Evolutionary conservation across 1,284 basidiomycete genomes (phyloP).

Genomic region (Heterobasidion irregulare): DNA sequence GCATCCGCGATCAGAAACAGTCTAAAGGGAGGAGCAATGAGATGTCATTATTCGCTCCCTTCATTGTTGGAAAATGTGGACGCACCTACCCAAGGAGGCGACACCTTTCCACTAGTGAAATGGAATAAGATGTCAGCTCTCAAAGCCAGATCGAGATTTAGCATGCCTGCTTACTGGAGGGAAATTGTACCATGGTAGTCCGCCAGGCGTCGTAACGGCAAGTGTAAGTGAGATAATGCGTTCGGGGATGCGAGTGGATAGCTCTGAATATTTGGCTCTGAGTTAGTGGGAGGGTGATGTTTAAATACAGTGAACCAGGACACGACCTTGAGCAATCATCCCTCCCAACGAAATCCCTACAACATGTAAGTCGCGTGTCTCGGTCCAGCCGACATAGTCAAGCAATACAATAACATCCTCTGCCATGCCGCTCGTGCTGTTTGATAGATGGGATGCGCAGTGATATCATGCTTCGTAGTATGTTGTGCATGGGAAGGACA

Average conservation of each 20-base stretch:
- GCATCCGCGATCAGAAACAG: constrained; percentile 41
- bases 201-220: constrained; percentile 65
- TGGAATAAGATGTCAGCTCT: not conserved
- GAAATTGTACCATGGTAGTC: constrained; percentile 44
- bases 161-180: constrained; percentile 39
- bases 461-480: too few species aligned
- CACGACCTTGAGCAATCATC: constrained; percentile 73
- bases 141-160: not conserved
- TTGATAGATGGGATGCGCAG: not conserved
- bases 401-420: constrained; percentile 65
- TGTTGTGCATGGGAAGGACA: constrained; percentile 9
- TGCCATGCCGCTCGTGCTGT: constrained; percentile 73
- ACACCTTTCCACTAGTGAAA: constrained; percentile 35
- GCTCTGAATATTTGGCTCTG: constrained; percentile 30
- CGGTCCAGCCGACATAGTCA: constrained; percentile 69
- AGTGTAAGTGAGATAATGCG: constrained; percentile 63
- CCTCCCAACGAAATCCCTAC: constrained; percentile 81
- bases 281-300: not conserved
- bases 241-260: constrained; percentile 58
- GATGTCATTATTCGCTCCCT: not conserved
- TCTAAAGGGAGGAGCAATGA: constrained; percentile 14
- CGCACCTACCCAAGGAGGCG: constrained; percentile 22
- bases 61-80: not conserved
- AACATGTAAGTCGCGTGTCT: constrained; percentile 53
- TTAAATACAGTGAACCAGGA: not conserved